Base-by-base conservation (phyloP, 441 rosid genomes). In the Kokia cookei region DNA sequence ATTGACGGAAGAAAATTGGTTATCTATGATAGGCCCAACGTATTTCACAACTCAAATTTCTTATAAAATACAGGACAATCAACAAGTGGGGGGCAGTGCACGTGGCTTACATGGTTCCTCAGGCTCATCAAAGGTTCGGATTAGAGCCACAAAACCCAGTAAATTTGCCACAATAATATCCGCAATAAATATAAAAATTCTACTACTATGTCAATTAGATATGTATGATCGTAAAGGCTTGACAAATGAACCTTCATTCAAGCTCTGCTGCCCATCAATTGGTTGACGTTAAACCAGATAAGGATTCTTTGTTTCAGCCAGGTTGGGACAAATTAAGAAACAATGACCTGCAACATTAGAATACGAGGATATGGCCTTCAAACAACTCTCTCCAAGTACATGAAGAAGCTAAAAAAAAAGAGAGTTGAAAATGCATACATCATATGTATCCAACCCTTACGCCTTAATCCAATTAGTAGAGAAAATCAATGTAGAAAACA, bases 121-220 rank as follows among this genome's bases (percentile, higher is more conserved):
- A 65, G 50, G 43, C 48, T 60, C 76, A 65, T 40, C 43, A 24
- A 66, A 43, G 40, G 37, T 22, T 50, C 15, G 15, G 15, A 48
- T 48, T 19, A 73, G 50, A 74, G 71, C 78, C 82, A 75, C 83
- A 61, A n/a, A 67, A 40, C 57, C 24, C 19, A 1, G 57, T 58
- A 5, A 66, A 1, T 45, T 43, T 66, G 55, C 71, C 71, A 45
- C 71, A 45, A 37, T 22, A 66, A 45, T 66, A 45, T 45, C 71
- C 24, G 11, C 57, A 24, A 45, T 12, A 47, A 45, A 22, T 47
- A 45, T 13, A 45, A 24, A 43, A 45, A 19, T 43, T 43, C 54
- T 43, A 45, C 6, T 24, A 10, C 4, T 12, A 24, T 24, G 5
- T 17, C 68, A 64, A 19, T n/a, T 64, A 12, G 13, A 59, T 59